phyloP scores from a whole-genome alignment of 1,284 basidiomycete genomes.

The Cryptococcus jaspeensis region DNA sequence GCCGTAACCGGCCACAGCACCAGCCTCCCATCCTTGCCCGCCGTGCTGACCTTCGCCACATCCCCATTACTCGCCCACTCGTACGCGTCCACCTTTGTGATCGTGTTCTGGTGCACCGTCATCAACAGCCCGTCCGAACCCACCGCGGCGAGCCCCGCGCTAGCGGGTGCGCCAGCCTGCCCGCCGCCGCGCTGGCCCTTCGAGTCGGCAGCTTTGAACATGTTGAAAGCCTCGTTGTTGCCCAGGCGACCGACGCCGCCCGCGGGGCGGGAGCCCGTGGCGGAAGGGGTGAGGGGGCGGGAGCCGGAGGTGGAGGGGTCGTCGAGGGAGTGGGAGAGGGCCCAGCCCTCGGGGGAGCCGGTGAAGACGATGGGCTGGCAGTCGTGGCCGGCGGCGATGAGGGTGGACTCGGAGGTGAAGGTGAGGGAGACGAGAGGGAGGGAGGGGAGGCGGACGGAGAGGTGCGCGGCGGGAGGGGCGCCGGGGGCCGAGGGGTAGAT shows the following conservation, averaged over 20 bases:
- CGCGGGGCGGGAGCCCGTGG: conserved; percentile 47
- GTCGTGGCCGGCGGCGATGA: conserved; percentile 95
- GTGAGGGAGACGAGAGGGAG: conserved; percentile 78
- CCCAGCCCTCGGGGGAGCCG: conserved; percentile 72
- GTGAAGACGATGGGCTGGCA: conserved; percentile 90
- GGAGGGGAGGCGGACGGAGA: conserved; percentile 70
- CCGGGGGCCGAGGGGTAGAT: conserved; percentile 76
- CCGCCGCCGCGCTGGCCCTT: conserved; percentile 61
- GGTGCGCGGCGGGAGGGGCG: conserved; percentile 55
- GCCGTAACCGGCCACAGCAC: conserved; percentile 76
- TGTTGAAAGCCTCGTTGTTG: conserved; percentile 91
- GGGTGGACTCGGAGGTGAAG: conserved; percentile 75
- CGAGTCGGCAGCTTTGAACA: conserved; percentile 89
- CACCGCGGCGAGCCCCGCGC: conserved; percentile 39
- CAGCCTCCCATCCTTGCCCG: conserved; percentile 91
- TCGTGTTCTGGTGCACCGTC: conserved; percentile 97
- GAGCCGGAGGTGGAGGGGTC: conserved; percentile 58
- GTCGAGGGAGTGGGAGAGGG: conserved; percentile 75
- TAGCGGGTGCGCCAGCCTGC: conserved; percentile 46
- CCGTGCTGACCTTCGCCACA: conserved; percentile 79
- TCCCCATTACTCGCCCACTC: conserved; percentile 61
- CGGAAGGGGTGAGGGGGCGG: conserved; percentile 42
- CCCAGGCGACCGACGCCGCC: conserved; percentile 65
- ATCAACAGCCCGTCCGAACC: conserved; percentile 62
- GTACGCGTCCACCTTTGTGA: conserved; percentile 83